Conservation (phyloP, 2,329 filamentous ascomycete genomes). For the Parasarocladium wereldwijsianum region DNA sequence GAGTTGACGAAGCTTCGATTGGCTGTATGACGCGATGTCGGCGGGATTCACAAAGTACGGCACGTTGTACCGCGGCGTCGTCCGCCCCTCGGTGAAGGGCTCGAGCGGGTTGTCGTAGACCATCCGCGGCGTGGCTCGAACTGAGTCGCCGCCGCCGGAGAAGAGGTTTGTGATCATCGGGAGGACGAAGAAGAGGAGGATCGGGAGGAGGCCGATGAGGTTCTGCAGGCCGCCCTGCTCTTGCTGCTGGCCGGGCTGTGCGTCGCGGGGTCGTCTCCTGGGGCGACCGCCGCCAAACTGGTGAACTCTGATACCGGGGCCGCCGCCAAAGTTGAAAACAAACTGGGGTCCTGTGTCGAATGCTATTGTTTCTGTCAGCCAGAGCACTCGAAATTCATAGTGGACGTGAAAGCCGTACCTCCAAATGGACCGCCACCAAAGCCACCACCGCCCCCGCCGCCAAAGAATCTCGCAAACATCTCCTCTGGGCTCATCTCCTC, state of each 20-base stretch:
- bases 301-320: conserved; percentile 83
- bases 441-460: conserved; percentile 38
- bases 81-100: conserved; percentile 61
- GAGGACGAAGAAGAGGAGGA: conserved; percentile 78
- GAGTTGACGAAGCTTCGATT: conserved; percentile 55
- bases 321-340: conserved; percentile 88
- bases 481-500: conserved; percentile 94
- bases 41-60: conserved; percentile 75
- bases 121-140: conserved; percentile 48
- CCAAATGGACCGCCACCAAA: conserved; percentile 30
- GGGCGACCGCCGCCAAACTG: conserved; percentile 79
- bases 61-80: conserved; percentile 54
- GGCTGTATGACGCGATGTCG: conserved; percentile 58
- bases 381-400: too few species aligned
- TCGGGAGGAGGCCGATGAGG: conserved; percentile 66
- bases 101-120: conserved; percentile 57
- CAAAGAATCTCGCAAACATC: conserved; percentile 94
- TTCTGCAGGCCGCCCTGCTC: conserved; percentile 38
- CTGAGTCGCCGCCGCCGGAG: conserved; percentile 26
- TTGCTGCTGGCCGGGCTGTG: conserved; percentile 35
- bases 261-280: conserved; percentile 57
- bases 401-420: conserved; percentile 22
- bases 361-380: conserved; percentile 19
- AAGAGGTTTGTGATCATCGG: conserved; percentile 74
- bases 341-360: conserved; percentile 77